These are phyloP conservation scores for Cardamine chenopodiifolia DNA, from an alignment of 345 rosid genomes.

Conservation along the genomic window DNA sequence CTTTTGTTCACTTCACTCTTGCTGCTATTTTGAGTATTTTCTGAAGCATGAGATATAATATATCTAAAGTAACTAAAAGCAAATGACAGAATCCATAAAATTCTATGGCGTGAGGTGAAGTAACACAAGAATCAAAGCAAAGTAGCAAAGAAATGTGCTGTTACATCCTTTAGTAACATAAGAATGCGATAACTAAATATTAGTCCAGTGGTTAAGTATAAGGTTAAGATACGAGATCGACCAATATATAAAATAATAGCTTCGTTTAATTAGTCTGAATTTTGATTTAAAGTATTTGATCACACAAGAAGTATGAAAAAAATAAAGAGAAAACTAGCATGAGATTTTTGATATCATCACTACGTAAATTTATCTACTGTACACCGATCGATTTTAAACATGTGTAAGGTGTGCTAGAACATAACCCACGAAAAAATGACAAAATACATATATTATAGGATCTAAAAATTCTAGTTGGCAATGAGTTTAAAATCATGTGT, in stretches of 20 bases:
- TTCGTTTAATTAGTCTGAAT: neutral
- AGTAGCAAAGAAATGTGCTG: conserved; percentile 30
- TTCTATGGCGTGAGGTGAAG: conserved; percentile 16
- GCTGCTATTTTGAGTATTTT: conserved; percentile 3
- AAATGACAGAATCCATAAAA: conserved; percentile 35
- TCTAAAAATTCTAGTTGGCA: neutral
- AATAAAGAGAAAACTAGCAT: neutral
- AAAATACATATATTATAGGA: neutral
- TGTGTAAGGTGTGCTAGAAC: neutral
- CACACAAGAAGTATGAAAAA: neutral
- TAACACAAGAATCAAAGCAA: conserved; percentile 42
- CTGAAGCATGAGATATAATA: neutral
- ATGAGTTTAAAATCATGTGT: neutral
- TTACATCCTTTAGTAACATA: conserved; percentile 1
- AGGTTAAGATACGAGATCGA: neutral
- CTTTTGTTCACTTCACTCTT: conserved; percentile 48
- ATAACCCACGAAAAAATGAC: neutral
- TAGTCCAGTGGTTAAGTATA: neutral
- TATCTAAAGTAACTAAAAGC: conserved; percentile 22
- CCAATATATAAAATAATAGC: neutral
- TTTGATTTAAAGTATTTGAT: neutral
- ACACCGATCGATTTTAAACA: neutral
- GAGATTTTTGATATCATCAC: neutral
- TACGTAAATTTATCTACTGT: neutral
- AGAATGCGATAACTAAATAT: neutral